A percentile compares a stretch with the other conserved stretches of the same genome.
These are phyloP conservation scores for Trichophyton simii DNA, from an alignment of 2,329 filamentous ascomycete genomes.

Conservation along the genomic window DNA sequence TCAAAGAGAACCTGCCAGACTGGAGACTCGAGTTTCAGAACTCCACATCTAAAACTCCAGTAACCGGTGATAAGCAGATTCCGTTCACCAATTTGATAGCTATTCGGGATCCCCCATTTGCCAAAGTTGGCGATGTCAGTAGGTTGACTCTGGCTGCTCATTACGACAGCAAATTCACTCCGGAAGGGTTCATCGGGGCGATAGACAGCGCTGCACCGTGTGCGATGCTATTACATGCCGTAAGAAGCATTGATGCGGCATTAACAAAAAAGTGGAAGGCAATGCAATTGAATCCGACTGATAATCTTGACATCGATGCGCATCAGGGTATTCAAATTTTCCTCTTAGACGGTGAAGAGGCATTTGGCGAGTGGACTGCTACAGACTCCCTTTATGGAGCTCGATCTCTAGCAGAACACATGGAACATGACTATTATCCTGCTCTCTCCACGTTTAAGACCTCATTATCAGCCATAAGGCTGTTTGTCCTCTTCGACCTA, in stretches of 20 bases:
- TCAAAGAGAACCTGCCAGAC: slow-evolving; percentile 56
- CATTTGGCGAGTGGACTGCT: slow-evolving; percentile 67
- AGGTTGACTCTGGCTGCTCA: slow-evolving; percentile 82
- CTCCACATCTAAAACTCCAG: slow-evolving; percentile 71
- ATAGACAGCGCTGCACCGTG: slow-evolving; percentile 90
- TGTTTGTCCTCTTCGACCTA: slow-evolving; percentile 86
- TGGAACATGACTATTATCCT: slow-evolving; percentile 60
- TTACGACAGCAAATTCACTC: slow-evolving; percentile 74
- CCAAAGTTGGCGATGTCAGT: slow-evolving; percentile 58
- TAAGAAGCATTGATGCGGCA: slow-evolving; percentile 64
- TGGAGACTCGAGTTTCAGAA: slow-evolving; percentile 83
- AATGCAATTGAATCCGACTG: slow-evolving; percentile 43
- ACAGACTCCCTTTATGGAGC: slow-evolving; percentile 82
- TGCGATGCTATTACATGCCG: slow-evolving; percentile 81
- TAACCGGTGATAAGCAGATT: slow-evolving; percentile 55
- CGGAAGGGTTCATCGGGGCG: slow-evolving; percentile 80
- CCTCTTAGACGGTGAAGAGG: slow-evolving; percentile 87
- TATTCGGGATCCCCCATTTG: slow-evolving; percentile 76
- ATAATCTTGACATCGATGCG: slow-evolving; percentile 48
- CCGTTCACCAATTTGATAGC: slow-evolving; percentile 83
- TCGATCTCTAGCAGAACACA: slow-evolving; percentile 65
- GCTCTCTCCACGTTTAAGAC: slow-evolving; percentile 63
- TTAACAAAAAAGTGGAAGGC: slow-evolving; percentile 70
- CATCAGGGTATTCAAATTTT: slow-evolving; percentile 78
- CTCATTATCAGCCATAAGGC: slow-evolving; percentile 63